Evolutionary conservation across 177 flowering plant genomes (phyloP), one percentile per base, ranked within the genome.

Genomic region (Tripterygium wilfordii): DNA sequence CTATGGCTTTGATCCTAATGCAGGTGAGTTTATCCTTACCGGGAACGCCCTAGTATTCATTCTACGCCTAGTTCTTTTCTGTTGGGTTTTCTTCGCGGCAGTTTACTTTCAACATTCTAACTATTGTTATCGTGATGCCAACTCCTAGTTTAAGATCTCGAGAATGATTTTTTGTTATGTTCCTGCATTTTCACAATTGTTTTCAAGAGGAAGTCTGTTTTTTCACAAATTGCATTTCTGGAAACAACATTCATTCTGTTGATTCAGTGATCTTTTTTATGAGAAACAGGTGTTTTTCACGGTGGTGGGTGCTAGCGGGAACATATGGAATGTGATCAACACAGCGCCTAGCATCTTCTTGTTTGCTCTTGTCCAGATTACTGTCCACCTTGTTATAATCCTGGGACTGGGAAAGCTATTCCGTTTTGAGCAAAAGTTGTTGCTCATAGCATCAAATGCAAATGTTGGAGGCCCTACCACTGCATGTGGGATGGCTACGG

Each of bases 381-480:
- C 74, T 0, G 65, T 85, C 26, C 98, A 85, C 72, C 88, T 92
- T 21, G 76, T 67, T 10, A 64, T 85, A 45, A 62, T 80, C 44
- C 86, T 92, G 40, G 94, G 85, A 44, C 42, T 88, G 1, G 98
- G 95, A 29, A 88, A 80, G 63, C 59, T 92, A n/a, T 54, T 82
- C 10, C 51, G 69, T 8, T 39, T 88, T 29, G 94, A 91, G 18
- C 46, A 53, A 36, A 91, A 68, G 58, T 60, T 74, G 20, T 42
- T 85, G 49, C 80, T 88, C 45, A 10, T 92, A 42, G 98, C 96
- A 49, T 92, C 98, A 51, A 92, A 88, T 71, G 96, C 96, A 22
- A 92, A 92, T 45, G 64, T 92, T 26, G 96, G 94, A 45, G 96
- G 98, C 45, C 98, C 96, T 28, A 83, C 96, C 32, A 88, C 95